Evolutionary conservation across 2,329 filamentous ascomycete genomes (phyloP).

Genomic region (Epichloe brachyelytri): DNA sequence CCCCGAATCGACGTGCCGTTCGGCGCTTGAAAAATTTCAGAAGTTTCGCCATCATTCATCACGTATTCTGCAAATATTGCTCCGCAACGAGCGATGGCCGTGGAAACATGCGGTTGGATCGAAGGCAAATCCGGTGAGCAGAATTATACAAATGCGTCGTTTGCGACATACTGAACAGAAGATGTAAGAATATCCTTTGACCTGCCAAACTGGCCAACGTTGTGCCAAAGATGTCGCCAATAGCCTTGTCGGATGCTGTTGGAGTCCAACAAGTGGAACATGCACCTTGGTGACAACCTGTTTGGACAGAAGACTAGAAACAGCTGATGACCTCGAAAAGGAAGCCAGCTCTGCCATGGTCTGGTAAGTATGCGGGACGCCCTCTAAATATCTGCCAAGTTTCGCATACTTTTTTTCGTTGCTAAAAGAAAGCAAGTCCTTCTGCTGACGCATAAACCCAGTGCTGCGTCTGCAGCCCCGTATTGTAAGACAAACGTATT

Average conservation of each 20-base stretch:
- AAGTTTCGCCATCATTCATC: background rate
- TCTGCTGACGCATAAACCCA: slow-evolving; percentile 1
- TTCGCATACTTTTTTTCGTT: background rate
- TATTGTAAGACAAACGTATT: slow-evolving; percentile 14
- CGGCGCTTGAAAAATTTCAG: background rate
- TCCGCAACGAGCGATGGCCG: background rate
- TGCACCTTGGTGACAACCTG: slow-evolving; percentile 10
- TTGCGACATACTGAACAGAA: background rate
- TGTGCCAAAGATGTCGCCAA: slow-evolving; percentile 9
- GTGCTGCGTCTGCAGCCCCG: slow-evolving; percentile 6
- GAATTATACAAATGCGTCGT: background rate
- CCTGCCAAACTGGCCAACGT: slow-evolving; percentile 9
- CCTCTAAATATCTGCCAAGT: background rate
- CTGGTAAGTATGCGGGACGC: background rate
- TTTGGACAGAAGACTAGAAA: slow-evolving; percentile 3
- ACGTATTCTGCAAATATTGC: background rate
- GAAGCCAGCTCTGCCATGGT: slow-evolving; percentile 3
- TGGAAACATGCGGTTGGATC: slow-evolving; percentile 11
- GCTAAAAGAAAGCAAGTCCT: background rate
- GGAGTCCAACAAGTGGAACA: slow-evolving; percentile 3
- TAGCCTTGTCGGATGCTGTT: slow-evolving; percentile 12
- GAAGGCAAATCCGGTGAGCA: slow-evolving; percentile 9
- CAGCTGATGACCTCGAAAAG: background rate
- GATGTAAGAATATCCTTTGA: slow-evolving; percentile 8
- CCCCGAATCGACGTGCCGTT: background rate